Evolutionary conservation across 805 yeast genomes (phyloP).

Genomic region (Metschnikowia santaceciliae): DNA sequence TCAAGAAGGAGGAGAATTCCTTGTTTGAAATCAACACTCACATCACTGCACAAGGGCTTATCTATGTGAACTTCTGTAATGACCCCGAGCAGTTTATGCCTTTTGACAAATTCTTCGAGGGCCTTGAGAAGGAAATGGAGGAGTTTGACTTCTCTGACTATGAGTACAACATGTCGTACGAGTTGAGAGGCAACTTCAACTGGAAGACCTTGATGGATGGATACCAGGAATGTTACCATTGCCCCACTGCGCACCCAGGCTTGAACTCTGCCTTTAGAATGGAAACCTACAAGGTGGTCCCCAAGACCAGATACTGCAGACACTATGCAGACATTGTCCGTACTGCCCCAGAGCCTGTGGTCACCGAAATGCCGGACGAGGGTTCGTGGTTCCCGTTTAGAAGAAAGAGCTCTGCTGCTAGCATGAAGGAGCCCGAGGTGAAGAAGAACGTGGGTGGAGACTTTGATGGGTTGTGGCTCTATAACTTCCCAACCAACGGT

Average conservation of each 20-base stretch:
- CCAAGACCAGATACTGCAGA: slow-evolving; percentile 55
- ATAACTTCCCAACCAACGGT: slow-evolving; percentile 57
- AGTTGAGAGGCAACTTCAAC: slow-evolving; percentile 58
- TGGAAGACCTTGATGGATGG: slow-evolving; percentile 70
- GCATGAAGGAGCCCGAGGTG: slow-evolving; percentile 19
- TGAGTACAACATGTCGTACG: slow-evolving; percentile 62
- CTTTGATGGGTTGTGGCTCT: slow-evolving; percentile 61
- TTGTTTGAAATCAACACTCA: slow-evolving; percentile 53
- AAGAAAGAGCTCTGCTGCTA: slow-evolving; percentile 21
- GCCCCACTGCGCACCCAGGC: slow-evolving; percentile 67
- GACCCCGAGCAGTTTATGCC: slow-evolving; percentile 43
- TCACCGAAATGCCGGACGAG: slow-evolving; percentile 19
- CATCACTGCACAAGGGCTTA: slow-evolving; percentile 52
- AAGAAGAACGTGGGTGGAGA: slow-evolving; percentile 56
- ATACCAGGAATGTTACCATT: slow-evolving; percentile 64
- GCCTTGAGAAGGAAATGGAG: slow-evolving; percentile 48
- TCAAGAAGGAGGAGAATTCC: slow-evolving; percentile 52
- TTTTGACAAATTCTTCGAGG: slow-evolving; percentile 51
- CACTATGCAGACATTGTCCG: slow-evolving; percentile 54
- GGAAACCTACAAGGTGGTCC: slow-evolving; percentile 64
- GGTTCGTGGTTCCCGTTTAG: slow-evolving; percentile 53
- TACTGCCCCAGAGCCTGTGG: slow-evolving; percentile 21
- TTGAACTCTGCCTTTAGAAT: slow-evolving; percentile 52
- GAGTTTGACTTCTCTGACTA: slow-evolving; percentile 60
- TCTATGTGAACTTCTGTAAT: slow-evolving; percentile 49